phyloP scores from a whole-genome alignment of 2,329 filamentous ascomycete genomes.

The Annulohypoxylon truncatum region DNA sequence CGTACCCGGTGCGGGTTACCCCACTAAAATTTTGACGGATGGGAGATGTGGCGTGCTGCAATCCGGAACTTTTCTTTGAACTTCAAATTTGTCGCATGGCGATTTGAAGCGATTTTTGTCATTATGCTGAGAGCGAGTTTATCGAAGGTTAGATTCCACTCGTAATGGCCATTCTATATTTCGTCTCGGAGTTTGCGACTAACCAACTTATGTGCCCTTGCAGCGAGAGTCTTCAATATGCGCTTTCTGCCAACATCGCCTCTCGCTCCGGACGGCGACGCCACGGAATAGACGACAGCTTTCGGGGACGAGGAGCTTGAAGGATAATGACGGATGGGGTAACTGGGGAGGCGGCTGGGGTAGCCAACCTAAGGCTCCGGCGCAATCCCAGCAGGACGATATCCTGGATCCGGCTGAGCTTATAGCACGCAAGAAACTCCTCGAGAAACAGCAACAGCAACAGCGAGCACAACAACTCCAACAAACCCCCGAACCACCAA shows the following conservation, averaged over 20 bases:
- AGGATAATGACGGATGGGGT: constrained; percentile 38
- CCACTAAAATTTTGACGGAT: constrained; percentile 27
- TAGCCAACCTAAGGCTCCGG: constrained; percentile 1
- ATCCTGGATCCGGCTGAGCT: constrained; percentile 38
- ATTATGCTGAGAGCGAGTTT: constrained; percentile 50
- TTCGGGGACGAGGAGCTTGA: constrained; percentile 34
- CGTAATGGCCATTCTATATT: neutral
- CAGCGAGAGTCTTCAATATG: constrained; percentile 49
- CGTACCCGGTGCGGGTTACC: neutral
- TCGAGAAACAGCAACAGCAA: constrained; percentile 33
- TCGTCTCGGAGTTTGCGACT: neutral
- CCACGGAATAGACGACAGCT: constrained; percentile 33
- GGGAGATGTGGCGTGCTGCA: constrained; percentile 10
- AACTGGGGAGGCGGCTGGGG: constrained; percentile 37
- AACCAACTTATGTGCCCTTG: constrained; percentile 24
- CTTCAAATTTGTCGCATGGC: constrained; percentile 41
- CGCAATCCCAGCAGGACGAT: constrained; percentile 11
- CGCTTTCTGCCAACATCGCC: constrained; percentile 48
- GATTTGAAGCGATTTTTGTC: constrained; percentile 26
- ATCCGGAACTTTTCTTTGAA: constrained; percentile 21
- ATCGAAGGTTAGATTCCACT: constrained; percentile 40
- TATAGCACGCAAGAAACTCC: constrained; percentile 41
- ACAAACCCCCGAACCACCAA: constrained; percentile 8
- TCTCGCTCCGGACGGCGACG: constrained; percentile 33
- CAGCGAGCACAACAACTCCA: constrained; percentile 8